Percentiles rank a stretch among this genome's conserved stretches.
Evolutionary conservation across 2,329 filamentous ascomycete genomes (phyloP).

Genomic region (Pseudogymnoascus sp.): DNA sequence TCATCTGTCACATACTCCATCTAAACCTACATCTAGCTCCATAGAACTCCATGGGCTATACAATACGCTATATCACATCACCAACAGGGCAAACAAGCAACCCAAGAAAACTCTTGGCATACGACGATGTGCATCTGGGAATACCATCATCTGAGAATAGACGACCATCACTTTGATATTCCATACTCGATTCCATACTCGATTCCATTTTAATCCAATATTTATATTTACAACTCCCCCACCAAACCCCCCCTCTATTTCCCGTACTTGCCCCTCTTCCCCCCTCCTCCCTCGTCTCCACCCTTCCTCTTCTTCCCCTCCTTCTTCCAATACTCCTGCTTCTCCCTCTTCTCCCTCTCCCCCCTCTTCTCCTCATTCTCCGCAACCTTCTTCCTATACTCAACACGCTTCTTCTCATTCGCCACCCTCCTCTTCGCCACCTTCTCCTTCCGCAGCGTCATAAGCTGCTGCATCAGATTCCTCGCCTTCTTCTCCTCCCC

Average conservation of each 20-base stretch:
- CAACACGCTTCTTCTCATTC: constrained; percentile 78
- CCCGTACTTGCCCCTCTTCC: constrained; percentile 22
- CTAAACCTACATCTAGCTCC: neutral
- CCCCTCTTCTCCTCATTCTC: constrained; percentile 77
- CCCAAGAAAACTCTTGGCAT: neutral
- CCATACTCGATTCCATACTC: neutral
- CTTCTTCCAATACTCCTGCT: constrained; percentile 82
- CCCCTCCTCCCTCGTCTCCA: constrained; percentile 41
- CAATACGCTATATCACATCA: neutral
- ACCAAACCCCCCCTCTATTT: neutral
- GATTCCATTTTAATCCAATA: neutral
- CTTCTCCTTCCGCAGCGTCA: constrained; percentile 84
- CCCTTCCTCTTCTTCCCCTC: constrained; percentile 75
- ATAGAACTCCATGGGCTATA: neutral
- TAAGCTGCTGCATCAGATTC: constrained; percentile 85
- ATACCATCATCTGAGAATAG: neutral
- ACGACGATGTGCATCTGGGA: neutral
- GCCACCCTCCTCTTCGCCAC: constrained; percentile 71
- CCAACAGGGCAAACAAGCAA: neutral
- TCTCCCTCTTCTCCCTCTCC: constrained; percentile 81
- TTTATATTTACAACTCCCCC: constrained; percentile 1
- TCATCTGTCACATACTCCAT: neutral
- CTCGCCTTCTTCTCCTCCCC: constrained; percentile 85
- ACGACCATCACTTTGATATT: neutral
- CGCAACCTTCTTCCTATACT: constrained; percentile 74